Base-by-base conservation (phyloP, 441 rosid species). In the Eutrema salsugineum region DNA sequence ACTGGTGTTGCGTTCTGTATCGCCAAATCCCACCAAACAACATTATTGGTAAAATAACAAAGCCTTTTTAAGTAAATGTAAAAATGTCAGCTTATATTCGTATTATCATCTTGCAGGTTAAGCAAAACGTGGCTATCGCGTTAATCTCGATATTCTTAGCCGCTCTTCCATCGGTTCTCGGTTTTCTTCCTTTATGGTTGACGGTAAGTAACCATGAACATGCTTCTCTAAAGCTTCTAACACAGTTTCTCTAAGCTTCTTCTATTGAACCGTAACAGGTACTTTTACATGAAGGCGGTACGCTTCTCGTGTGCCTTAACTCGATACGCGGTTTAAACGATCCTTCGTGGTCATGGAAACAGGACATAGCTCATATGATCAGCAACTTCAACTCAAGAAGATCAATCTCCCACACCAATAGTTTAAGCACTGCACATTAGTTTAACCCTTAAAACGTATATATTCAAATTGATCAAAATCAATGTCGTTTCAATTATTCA, bases 81-180 rank as follows among this genome's bases (percentile, higher is more conserved):
- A 42, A 4, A 14, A 3, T 56, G 5, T 56, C 19, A 57, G 24
- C 19, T 57, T n/a, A 56, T 11, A 17, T 16, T 35, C 5, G 36
- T 30, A n/a, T n/a, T n/a, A n/a, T n/a, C n/a, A n/a, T 48, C 43
- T 43, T 77, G 74, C 90, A 94, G 98, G 86, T 90, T 39, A 90
- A 90, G 81, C 99, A 92, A 88, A 94, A 84, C 54, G 96, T 90
- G 3, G 96, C 86, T 61, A 84, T 90, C 55, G 94, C 96, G 28
- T 67, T 94, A 40, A 77, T 90, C 28, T 78, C 81, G 59, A 94
- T 94, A 77, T 8, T 84, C 66, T 76, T 92, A 79, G 98, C 96
- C 57, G 83, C 96, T 39, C 92, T 88, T 57, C 86, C 93, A 42
- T 90, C 97, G 14, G 97, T 87, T 59, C 73, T 92, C 72, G 93